phyloP scores from a whole-genome alignment of 2,329 filamentous ascomycete species.

The Chrysosporium queenslandicum region DNA sequence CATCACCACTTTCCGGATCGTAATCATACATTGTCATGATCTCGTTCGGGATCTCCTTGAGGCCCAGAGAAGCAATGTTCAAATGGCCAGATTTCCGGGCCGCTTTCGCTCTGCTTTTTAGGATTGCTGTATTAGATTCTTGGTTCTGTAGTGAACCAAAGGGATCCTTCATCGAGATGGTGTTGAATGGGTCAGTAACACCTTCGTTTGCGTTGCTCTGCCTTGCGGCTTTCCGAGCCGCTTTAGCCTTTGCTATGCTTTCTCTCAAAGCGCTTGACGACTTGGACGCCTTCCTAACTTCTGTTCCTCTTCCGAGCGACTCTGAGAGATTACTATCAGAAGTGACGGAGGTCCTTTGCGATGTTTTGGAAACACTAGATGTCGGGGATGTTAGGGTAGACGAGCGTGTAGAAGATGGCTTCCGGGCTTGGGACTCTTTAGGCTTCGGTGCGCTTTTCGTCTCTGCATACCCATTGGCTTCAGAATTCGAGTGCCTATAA shows the following conservation, averaged over 20 bases:
- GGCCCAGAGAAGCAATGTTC: slow-evolving; percentile 74
- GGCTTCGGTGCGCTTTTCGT: not conserved
- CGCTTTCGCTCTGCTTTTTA: slow-evolving; percentile 60
- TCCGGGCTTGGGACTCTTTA: slow-evolving; percentile 33
- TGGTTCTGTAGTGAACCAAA: slow-evolving; percentile 55
- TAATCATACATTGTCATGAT: slow-evolving; percentile 86
- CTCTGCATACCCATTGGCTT: slow-evolving; percentile 26
- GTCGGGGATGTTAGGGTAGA: slow-evolving; percentile 25
- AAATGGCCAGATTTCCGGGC: slow-evolving; percentile 70
- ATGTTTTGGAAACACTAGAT: slow-evolving; percentile 26
- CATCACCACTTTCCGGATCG: slow-evolving; percentile 53
- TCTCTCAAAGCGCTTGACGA: slow-evolving; percentile 75
- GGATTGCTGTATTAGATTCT: slow-evolving; percentile 52
- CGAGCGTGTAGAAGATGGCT: slow-evolving; percentile 25
- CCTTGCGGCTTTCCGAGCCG: slow-evolving; percentile 53
- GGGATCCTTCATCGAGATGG: slow-evolving; percentile 27
- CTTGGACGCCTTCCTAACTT: slow-evolving; percentile 45
- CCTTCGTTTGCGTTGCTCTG: slow-evolving; percentile 22
- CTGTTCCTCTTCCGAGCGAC: slow-evolving; percentile 22
- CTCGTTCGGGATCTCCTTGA: slow-evolving; percentile 70
- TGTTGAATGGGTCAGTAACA: slow-evolving; percentile 41
- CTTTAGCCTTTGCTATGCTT: slow-evolving; percentile 86
- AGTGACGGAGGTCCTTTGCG: slow-evolving; percentile 24
- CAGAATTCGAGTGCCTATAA: slow-evolving; percentile 29
- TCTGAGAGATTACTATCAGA: slow-evolving; percentile 26